Evolutionary conservation across 2,329 filamentous ascomycete species (phyloP), one percentile per base, ranked within the genome.

Genomic region (Akanthomyces lecanii): DNA sequence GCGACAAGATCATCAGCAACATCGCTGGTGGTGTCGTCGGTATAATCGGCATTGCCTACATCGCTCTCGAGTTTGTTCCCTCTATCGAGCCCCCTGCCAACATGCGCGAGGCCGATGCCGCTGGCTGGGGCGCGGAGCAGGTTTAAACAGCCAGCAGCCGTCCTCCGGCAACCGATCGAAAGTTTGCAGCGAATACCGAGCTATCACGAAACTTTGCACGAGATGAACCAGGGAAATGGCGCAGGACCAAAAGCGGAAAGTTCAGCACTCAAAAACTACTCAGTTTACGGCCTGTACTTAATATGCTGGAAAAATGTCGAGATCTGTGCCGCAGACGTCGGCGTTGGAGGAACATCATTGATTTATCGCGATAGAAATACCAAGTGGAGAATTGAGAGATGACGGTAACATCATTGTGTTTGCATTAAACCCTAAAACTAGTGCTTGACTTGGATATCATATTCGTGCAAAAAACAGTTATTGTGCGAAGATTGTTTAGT

Each of bases 1-100:
- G 91, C 69, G 77, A 82, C 67, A 73, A 81, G 66, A 80, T 86
- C 72, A 81, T 90, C 70, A 88, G 87, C 73, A 87, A 88, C 73
- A 86, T 96, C 63, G 86, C 91, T 28, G 95, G 92, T 68, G 84
- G 86, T 58, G 82, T 96, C 69, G 83, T 98, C 68, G 92, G 88
- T 58, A 70, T 95, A 59, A 79, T 91, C 67, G 95, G 95, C 69
- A 73, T 97, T 65, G 89, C 75, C 66, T 99, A 98, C 79, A 78
- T 84, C 67, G 87, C 78, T 54, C 83, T 92, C 72, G 89, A 92
- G 76, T 92, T 90, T 75, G 80, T 91, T 67, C 89, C 89, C 36
- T 89, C 88, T 66, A 90, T 92, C 72, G 89, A 92, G 77, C 88
- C 89, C 55, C 90, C 90, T 11, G 84, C 86, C 74, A 92, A 91